These are phyloP conservation scores for Papiliotrema laurentii DNA, from an alignment of 1,284 basidiomycete species.

Conservation along the genomic window DNA sequence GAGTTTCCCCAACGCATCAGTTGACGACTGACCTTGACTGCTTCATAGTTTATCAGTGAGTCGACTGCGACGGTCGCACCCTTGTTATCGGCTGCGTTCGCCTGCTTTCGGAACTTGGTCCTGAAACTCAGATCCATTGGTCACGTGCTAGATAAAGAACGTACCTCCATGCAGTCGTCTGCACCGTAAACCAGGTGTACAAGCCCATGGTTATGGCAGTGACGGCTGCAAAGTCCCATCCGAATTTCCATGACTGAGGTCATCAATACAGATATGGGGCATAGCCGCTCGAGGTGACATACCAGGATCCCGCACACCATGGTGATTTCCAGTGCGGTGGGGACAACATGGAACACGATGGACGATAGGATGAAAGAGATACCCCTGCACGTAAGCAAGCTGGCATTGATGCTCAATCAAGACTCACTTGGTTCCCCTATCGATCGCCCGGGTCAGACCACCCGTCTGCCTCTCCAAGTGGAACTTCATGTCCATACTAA, in stretches of 20 bases:
- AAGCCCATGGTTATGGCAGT: slow-evolving; percentile 79
- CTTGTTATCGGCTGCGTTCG: slow-evolving; percentile 94
- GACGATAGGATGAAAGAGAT: slow-evolving; percentile 93
- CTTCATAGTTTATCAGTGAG: slow-evolving; percentile 95
- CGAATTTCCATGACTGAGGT: slow-evolving; percentile 91
- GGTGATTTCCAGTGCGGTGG: slow-evolving; percentile 91
- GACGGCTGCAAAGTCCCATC: slow-evolving; percentile 91
- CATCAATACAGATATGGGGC: slow-evolving; percentile 1
- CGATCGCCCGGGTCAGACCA: slow-evolving; percentile 91
- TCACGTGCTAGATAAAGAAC: slow-evolving; percentile 13
- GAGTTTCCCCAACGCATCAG: background rate
- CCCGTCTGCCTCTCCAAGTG: slow-evolving; percentile 93
- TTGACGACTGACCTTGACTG: slow-evolving; percentile 77
- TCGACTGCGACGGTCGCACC: slow-evolving; percentile 92
- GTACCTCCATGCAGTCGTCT: slow-evolving; percentile 91
- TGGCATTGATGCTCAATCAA: background rate
- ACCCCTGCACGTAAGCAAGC: slow-evolving; percentile 59
- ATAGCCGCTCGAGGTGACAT: slow-evolving; percentile 30
- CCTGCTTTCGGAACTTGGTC: slow-evolving; percentile 88
- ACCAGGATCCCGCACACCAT: slow-evolving; percentile 97
- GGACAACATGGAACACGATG: slow-evolving; percentile 90
- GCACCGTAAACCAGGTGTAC: slow-evolving; percentile 96
- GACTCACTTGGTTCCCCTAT: slow-evolving; percentile 87
- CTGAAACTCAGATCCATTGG: slow-evolving; percentile 49
- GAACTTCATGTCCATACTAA: slow-evolving; percentile 87